Base-by-base conservation (phyloP, 257 asterid genomes). In the Ilex asprella region DNA sequence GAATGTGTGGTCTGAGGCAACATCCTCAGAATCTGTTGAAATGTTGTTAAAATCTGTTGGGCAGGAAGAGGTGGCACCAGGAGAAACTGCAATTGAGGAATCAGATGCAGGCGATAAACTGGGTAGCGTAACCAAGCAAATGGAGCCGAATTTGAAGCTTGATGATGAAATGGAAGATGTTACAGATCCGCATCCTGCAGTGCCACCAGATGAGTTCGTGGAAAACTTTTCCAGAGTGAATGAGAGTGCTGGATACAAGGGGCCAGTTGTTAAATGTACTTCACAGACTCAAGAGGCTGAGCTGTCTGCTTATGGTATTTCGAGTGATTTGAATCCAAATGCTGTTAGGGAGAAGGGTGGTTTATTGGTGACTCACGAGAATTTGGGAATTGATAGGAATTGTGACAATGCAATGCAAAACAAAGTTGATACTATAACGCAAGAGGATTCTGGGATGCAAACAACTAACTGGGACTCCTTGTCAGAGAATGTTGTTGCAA, bases 1-100 rank as follows among this genome's bases (percentile, higher is more conserved):
- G 68, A 86, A 93, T 93, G 99, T 93, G 70, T 93, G 99, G 99
- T 90, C 92, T 69, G 99, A 93, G 84, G 99, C 96, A 71, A 90
- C 99, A 63, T 93, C 99, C 30, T 84, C 97, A 41, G 99, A 90
- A 82, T 85, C 99, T 67, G 97, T 89, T 77, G 99, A 93, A 75
- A 89, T 93, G 97, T 60, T 93, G 60, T 71, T 93, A 73, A 90
- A 93, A 70, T 86, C 99, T 2, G 97, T 89, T 80, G 89, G 97
- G 35, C 99, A 90, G 80, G 97, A 90, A 75, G 97, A 87, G 70
- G 79, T 82, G 85, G 74, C 76, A 61, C 85, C 77, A 68, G 93
- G 72, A 67, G 95, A 84, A 67, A 76, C 82, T 63, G 68, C 70
- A 55, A 62, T 76, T 12, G 76, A 68, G 64, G 82, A 81, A 60